phyloP scores from a whole-genome alignment of 2,329 filamentous ascomycete genomes.

The Penicillium sp. region DNA sequence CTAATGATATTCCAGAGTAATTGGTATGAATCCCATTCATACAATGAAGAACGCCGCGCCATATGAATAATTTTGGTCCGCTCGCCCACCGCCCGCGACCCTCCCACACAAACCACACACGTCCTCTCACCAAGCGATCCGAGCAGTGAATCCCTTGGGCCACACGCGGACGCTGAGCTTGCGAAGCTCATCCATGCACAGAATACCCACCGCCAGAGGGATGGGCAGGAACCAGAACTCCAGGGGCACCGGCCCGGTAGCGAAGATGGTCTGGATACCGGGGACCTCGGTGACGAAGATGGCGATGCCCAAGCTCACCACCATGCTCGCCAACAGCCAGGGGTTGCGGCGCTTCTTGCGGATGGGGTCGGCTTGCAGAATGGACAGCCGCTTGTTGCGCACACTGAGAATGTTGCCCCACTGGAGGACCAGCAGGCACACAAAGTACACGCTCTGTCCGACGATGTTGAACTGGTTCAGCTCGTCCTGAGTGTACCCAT shows the following conservation, averaged over 20 bases:
- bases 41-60: too few relatives aligned
- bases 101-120: too few relatives aligned
- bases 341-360: slow-evolving; percentile 45
- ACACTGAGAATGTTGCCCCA: slow-evolving; percentile 50
- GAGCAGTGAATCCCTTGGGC: slow-evolving; percentile 43
- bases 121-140: slow-evolving; percentile 43
- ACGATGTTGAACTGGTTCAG: slow-evolving; percentile 47
- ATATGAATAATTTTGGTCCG: too few relatives aligned
- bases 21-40: too few relatives aligned
- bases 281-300: slow-evolving; percentile 51
- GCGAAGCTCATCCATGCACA: slow-evolving; percentile 49
- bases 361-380: slow-evolving; percentile 49
- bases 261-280: slow-evolving; percentile 45
- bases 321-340: slow-evolving; percentile 44
- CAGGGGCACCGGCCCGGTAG: slow-evolving; percentile 46
- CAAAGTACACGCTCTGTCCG: slow-evolving; percentile 51
- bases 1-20: too few relatives aligned
- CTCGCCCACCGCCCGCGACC: too few relatives aligned
- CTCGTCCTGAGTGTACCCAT: slow-evolving; percentile 44
- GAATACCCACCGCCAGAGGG: slow-evolving; percentile 46
- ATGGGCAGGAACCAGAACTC: slow-evolving; percentile 51
- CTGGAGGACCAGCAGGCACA: slow-evolving; percentile 49
- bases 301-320: slow-evolving; percentile 46
- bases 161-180: slow-evolving; percentile 46
- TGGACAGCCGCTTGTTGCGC: slow-evolving; percentile 48